These are phyloP conservation scores for Wickerhamiella dianesei DNA, from an alignment of 805 yeast species.

Conservation along the genomic window DNA sequence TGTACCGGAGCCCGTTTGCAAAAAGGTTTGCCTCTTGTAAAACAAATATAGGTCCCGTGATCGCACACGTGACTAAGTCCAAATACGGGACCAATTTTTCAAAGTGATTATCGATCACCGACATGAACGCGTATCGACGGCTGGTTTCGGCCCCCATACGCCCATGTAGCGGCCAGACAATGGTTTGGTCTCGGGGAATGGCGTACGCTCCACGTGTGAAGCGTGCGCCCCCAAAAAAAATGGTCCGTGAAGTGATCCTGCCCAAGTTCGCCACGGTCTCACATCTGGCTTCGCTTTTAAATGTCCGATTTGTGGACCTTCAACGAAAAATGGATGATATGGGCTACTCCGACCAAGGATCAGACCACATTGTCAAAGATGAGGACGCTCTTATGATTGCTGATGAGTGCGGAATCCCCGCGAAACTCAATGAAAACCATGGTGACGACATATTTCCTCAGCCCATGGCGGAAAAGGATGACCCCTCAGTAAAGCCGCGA, in stretches of 20 bases:
- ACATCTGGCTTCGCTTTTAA: conserved; percentile 59
- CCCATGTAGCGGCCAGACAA: background rate
- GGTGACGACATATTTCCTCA: conserved; percentile 47
- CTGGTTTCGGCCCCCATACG: background rate
- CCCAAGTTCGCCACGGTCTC: conserved; percentile 73
- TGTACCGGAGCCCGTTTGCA: no score
- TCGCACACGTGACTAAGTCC: no score
- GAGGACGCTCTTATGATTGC: conserved; percentile 81
- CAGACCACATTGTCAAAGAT: conserved; percentile 67
- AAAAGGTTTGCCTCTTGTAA: no score
- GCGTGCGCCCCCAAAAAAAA: background rate
- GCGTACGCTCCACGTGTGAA: no score
- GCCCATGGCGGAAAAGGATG: conserved; percentile 34
- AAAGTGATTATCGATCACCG: background rate
- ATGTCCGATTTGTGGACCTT: conserved; percentile 49
- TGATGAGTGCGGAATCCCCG: conserved; percentile 73
- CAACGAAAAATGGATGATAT: conserved; percentile 43
- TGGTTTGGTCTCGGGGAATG: background rate
- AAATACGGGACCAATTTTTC: background rate
- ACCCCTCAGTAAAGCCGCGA: conserved; percentile 41
- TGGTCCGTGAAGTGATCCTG: conserved; percentile 22
- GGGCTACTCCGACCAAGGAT: conserved; percentile 59
- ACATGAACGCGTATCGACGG: background rate
- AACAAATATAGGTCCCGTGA: no score
- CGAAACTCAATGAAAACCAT: conserved; percentile 36